These are phyloP conservation scores for Dactylellina cionopaga DNA, from an alignment of 2,329 filamentous ascomycete genomes.

Conservation along the genomic window DNA sequence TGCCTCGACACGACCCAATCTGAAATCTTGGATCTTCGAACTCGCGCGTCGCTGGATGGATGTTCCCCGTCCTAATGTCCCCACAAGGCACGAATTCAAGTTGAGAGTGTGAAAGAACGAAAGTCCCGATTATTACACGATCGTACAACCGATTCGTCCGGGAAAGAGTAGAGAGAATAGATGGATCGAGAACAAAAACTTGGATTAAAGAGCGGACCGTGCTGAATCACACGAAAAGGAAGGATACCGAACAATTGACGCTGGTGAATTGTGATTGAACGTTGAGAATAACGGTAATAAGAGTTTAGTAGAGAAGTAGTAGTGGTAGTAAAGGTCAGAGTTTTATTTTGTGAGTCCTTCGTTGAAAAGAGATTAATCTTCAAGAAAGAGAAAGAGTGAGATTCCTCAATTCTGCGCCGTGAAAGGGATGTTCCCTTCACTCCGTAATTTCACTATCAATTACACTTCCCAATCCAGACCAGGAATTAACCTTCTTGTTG, in stretches of 20 bases:
- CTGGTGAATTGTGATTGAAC: not conserved
- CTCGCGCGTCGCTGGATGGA: conserved; percentile 24
- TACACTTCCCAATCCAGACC: conserved; percentile 48
- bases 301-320: not conserved
- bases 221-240: conserved; percentile 27
- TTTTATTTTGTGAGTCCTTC: not conserved
- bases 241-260: not conserved
- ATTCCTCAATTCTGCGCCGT: not conserved
- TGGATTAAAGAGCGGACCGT: conserved; percentile 38
- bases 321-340: not conserved
- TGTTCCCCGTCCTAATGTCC: not conserved
- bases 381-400: no score
- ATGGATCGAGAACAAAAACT: not conserved
- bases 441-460: conserved; percentile 37
- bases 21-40: conserved; percentile 21
- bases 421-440: conserved; percentile 51
- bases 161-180: not conserved
- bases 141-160: not conserved
- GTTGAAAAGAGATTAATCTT: no score
- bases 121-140: not conserved
- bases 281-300: not conserved
- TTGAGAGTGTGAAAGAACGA: conserved; percentile 12
- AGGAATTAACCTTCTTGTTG: conserved; percentile 13
- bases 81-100: conserved; percentile 31
- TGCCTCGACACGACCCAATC: conserved; percentile 15